These are phyloP conservation scores for Lippia alba DNA, from an alignment of 305 asterid species.

Conservation along the genomic window DNA sequence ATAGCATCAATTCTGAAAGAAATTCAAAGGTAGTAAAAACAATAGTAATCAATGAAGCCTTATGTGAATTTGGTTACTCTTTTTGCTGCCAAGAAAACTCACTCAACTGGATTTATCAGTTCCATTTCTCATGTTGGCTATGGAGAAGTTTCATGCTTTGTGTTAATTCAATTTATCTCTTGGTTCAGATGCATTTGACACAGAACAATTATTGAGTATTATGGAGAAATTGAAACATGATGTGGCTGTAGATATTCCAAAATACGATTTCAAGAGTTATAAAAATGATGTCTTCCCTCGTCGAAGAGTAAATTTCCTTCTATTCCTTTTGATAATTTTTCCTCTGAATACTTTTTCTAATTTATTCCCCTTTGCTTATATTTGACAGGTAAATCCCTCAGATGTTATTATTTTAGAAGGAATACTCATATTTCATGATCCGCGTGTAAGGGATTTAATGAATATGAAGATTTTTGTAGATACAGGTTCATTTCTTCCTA, in stretches of 20 bases:
- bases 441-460: constrained; percentile 83
- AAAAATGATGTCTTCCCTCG: constrained; percentile 71
- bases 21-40: constrained; percentile 2
- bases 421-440: constrained; percentile 93
- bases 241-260: constrained; percentile 89
- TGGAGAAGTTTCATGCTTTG: constrained; percentile 26
- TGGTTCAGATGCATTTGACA: constrained; percentile 85
- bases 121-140: constrained; percentile 26
- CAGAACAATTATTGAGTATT: constrained; percentile 65
- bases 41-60: constrained; percentile 16
- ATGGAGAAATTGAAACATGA: constrained; percentile 84
- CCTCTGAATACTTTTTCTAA: constrained; percentile 38
- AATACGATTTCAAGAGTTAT: constrained; percentile 92
- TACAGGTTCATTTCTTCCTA: constrained; percentile 70
- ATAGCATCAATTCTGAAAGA: constrained; percentile 28
- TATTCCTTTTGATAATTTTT: constrained; percentile 6
- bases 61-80: constrained; percentile 24
- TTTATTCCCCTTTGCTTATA: constrained; percentile 24
- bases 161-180: constrained; percentile 24
- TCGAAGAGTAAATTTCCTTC: constrained; percentile 70
- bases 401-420: constrained; percentile 98
- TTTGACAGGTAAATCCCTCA: constrained; percentile 91
- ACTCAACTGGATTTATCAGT: constrained; percentile 24
- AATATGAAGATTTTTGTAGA: constrained; percentile 98
- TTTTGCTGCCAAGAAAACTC: constrained; percentile 29